Evolutionary conservation across 1,284 basidiomycete species (phyloP), one percentile per base, ranked within the genome.

Genomic region (Austroboletus rostrupii): DNA sequence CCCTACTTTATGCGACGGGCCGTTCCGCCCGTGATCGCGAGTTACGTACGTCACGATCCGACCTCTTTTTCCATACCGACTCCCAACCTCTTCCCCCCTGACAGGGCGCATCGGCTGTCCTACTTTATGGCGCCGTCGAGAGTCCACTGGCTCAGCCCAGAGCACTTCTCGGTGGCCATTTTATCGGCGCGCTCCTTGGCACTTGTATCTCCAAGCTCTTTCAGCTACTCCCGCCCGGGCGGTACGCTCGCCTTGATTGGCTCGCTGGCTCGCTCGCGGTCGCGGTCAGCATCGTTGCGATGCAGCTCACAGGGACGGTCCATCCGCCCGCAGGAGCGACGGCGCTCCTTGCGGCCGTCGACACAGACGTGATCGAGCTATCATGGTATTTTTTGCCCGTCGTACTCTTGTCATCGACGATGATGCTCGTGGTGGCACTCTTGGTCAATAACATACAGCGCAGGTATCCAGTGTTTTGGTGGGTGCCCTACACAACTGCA

Each of bases 311-410:
- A 1, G 68, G 69, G 1, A 81, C 79, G 0, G 75, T 75, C 1
- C 83, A 85, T 61, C 83, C 83, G 5, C 83, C 84, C 8, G 83
- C 77, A 35, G 84, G 81, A 59, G 70, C 70, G 51, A 77, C 70
- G 3, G 72, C 74, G 13, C 65, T 73, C 50, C 64, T 74, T 3
- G 78, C 81, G n/a, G 73, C 77, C 2, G 66, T 78, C 14, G 74
- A 75, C 54, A 60, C 70, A 3, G 67, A 75, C 3, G 67, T 79
- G 19, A 65, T 77, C 13, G 56, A 61, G 11, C 64, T 85, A 45
- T 78, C 78, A 16, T 85, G 83, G 84, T 77, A 78, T 43, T 79
- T 78, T 54, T 64, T 86, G n/a, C 79, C 79, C 17, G 71, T 82
- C 36, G 63, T 85, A 16, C 68, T 85, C 17, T 72, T 81, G 17